Conservation (phyloP, 345 rosid species). For the Lenwebbia sp. region DNA sequence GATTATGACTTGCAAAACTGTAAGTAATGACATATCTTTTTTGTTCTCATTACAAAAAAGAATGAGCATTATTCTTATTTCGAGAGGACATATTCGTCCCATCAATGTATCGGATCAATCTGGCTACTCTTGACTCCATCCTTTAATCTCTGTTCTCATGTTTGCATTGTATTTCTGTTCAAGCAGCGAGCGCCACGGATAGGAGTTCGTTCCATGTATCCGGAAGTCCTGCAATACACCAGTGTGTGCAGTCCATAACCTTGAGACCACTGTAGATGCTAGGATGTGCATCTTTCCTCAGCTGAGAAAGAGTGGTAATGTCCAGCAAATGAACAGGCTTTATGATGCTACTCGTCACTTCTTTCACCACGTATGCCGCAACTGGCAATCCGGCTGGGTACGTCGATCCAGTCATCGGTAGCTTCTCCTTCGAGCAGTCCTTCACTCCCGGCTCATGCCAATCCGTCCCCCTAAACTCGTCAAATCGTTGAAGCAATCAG, state of each 20-base stretch:
- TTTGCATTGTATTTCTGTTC: not conserved
- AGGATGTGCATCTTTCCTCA: conserved; percentile 70
- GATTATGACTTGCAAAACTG: not conserved
- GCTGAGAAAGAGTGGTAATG: conserved; percentile 52
- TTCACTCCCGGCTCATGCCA: conserved; percentile 48
- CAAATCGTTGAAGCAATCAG: not conserved
- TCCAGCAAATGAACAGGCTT: conserved; percentile 49
- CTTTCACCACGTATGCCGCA: conserved; percentile 28
- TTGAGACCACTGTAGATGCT: conserved; percentile 31
- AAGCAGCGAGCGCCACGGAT: conserved; percentile 20
- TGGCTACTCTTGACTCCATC: not conserved
- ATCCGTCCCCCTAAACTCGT: conserved; percentile 28
- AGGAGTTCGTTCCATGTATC: conserved; percentile 63
- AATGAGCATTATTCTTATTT: not conserved
- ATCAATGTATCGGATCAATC: not conserved
- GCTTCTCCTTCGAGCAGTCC: conserved; percentile 31
- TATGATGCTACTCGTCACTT: conserved; percentile 20
- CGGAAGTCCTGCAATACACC: conserved; percentile 61
- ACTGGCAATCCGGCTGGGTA: conserved; percentile 26
- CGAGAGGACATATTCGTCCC: not conserved
- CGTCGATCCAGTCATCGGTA: conserved; percentile 28
- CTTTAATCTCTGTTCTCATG: not conserved
- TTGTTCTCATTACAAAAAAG: not conserved
- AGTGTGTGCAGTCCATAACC: conserved; percentile 68
- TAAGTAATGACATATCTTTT: not conserved